These are phyloP conservation scores for Rhizopogon sp. DNA, from an alignment of 768 basidiomycete genomes.

Conservation along the genomic window DNA sequence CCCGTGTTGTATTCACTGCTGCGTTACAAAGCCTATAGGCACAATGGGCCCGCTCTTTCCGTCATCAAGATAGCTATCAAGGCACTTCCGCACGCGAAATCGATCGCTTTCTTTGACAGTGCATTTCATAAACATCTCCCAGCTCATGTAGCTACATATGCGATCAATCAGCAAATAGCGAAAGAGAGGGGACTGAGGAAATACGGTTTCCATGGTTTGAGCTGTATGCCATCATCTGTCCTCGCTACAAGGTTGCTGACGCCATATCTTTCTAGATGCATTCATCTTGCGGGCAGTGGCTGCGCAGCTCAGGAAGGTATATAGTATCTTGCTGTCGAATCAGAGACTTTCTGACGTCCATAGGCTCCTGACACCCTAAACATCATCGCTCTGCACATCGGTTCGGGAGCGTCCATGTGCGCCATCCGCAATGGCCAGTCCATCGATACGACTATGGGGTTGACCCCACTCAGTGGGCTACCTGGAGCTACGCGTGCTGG, in stretches of 20 bases:
- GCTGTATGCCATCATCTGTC: slow-evolving; percentile 36
- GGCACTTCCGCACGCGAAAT: slow-evolving; percentile 59
- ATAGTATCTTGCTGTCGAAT: neutral
- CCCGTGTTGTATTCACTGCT: neutral
- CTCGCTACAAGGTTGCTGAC: neutral
- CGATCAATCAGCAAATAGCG: slow-evolving; percentile 62
- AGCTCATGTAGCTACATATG: slow-evolving; percentile 70
- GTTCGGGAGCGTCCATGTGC: slow-evolving; percentile 86
- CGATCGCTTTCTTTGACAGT: slow-evolving; percentile 86
- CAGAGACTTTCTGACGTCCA: neutral
- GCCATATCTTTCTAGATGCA: slow-evolving; percentile 36
- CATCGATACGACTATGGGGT: slow-evolving; percentile 87
- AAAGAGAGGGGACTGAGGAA: slow-evolving; percentile 68
- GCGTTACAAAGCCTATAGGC: slow-evolving; percentile 28
- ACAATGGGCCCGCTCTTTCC: slow-evolving; percentile 57
- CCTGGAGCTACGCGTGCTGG: slow-evolving; percentile 89
- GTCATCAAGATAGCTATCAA: slow-evolving; percentile 59
- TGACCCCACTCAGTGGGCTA: slow-evolving; percentile 84
- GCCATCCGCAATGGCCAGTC: slow-evolving; percentile 69
- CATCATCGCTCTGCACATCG: slow-evolving; percentile 82
- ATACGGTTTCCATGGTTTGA: slow-evolving; percentile 90
- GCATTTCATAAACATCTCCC: slow-evolving; percentile 80
- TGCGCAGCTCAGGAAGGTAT: slow-evolving; percentile 49
- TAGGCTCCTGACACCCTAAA: slow-evolving; percentile 49
- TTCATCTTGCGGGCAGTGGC: slow-evolving; percentile 67